Base-by-base conservation (phyloP, 257 asterid species). In the Fraxinus pennsylvanica region DNA sequence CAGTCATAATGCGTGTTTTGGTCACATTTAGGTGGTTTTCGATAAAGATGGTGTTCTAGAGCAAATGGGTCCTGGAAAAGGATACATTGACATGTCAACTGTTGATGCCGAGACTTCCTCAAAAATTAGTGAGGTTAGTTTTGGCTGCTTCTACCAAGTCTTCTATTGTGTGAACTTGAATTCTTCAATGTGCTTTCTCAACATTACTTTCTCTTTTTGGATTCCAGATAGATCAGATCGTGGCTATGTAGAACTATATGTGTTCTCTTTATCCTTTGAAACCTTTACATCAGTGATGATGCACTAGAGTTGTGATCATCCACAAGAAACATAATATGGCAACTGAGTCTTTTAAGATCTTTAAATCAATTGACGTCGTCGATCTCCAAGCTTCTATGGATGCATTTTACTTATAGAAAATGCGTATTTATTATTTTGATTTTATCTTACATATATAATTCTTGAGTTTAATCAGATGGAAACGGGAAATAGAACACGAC, bases 61-160 rank as follows among this genome's bases (percentile, higher is more conserved):
- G 86, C 89, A 89, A 85, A 89, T 94, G 45, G 79, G 92, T 76
- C 79, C 85, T 22, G 99, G 94, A 71, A 94, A 94, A 91, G 90
- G 97, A 61, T 94, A 94, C 81, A 90, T 94, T 79, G 97, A 94
- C 87, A 94, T 94, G 99, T 94, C 99, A 82, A 94, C 99, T 9
- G 99, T 94, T 79, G 99, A 92, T 89, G 95, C 97, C 33, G 97
- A 94, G 87, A 91, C 99, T 57, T 92, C 99, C 21, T 87, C 94
- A 38, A 90, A 86, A 88, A 94, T 94, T 86, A 87, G 88, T 77
- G 91, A 90, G 99, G 99, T 94, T 70, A 21, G 32, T 76, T 41
- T 70, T 71, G 17, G 45, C 39, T 25, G 72, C 77, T 38, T 50
- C 25, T 72, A 63, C 32, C 81, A 43, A 43, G 15, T 70, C 33